phyloP scores from a whole-genome alignment of 163 green algal species.

The Coccomyxa subellipsoidea region DNA sequence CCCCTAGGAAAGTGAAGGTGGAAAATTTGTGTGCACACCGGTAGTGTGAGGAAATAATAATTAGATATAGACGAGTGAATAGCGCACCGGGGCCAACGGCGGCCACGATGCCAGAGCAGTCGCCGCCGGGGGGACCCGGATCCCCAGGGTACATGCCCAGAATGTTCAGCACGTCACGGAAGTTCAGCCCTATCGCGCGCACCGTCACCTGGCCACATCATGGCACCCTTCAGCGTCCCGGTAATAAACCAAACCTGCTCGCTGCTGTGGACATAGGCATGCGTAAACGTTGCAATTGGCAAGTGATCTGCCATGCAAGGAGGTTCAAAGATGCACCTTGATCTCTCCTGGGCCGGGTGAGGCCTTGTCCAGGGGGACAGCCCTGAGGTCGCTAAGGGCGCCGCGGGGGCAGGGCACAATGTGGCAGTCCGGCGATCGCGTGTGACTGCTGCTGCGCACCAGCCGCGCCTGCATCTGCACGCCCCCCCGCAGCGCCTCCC shows the following conservation, averaged over 20 bases:
- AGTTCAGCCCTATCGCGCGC: constrained; percentile 86
- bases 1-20: no score
- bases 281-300: no score
- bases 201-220: constrained; percentile 41
- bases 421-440: constrained; percentile 6
- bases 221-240: no score
- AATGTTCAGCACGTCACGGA: constrained; percentile 93
- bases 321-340: no score
- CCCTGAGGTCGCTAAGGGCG: constrained; percentile 37
- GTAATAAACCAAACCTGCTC: no score
- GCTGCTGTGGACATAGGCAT: no score
- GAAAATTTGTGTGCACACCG: no score
- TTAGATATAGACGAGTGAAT: no score
- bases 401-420: constrained; percentile 37
- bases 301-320: no score
- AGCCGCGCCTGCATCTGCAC: neutral
- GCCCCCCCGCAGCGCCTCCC: neutral
- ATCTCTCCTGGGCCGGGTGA: neutral
- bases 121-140: constrained; percentile 62
- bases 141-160: constrained; percentile 75
- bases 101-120: constrained; percentile 61
- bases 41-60: no score
- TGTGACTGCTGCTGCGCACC: neutral
- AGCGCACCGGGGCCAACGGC: constrained; percentile 24
- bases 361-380: constrained; percentile 8